Evolutionary conservation across 768 basidiomycete genomes (phyloP).

Genomic region (Tricholoma sp.): DNA sequence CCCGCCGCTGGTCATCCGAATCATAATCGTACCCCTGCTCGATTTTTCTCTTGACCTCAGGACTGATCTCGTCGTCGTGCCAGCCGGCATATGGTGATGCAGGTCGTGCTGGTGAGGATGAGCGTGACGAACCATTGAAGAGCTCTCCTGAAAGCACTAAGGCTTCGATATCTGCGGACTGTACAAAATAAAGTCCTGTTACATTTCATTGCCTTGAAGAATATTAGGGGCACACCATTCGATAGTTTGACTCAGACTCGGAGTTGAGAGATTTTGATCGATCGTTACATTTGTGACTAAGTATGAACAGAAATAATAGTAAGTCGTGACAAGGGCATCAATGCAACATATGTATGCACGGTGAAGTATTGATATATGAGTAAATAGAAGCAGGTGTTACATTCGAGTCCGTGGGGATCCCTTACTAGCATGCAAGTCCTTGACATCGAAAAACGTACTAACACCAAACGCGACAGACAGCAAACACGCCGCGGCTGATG

Average conservation of each 20-base stretch:
- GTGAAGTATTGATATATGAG: background rate
- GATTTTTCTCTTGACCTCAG: slow-evolving; percentile 30
- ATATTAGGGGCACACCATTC: slow-evolving; percentile 3
- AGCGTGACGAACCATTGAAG: slow-evolving; percentile 49
- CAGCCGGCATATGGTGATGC: slow-evolving; percentile 54
- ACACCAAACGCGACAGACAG: slow-evolving; percentile 50
- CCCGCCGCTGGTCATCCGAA: slow-evolving; percentile 34
- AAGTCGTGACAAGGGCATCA: background rate
- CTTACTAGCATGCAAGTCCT: slow-evolving; percentile 58
- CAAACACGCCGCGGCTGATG: slow-evolving; percentile 57
- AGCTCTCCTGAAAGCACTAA: slow-evolving; percentile 57
- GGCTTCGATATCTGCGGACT: slow-evolving; percentile 25
- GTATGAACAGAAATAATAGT: too few relatives aligned
- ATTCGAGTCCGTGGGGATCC: slow-evolving; percentile 54
- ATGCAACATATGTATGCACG: background rate
- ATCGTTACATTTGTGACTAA: background rate
- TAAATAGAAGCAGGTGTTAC: slow-evolving; percentile 4
- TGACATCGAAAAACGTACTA: slow-evolving; percentile 59
- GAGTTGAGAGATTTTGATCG: background rate
- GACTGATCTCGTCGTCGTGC: slow-evolving; percentile 44
- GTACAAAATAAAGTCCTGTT: slow-evolving; percentile 2
- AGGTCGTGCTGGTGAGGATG: slow-evolving; percentile 62
- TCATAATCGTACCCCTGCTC: slow-evolving; percentile 42
- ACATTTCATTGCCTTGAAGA: background rate
- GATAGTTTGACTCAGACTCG: background rate